Evolutionary conservation across 495 filamentous ascomycete species (phyloP).

Genomic region (Glutinoglossum americanum): DNA sequence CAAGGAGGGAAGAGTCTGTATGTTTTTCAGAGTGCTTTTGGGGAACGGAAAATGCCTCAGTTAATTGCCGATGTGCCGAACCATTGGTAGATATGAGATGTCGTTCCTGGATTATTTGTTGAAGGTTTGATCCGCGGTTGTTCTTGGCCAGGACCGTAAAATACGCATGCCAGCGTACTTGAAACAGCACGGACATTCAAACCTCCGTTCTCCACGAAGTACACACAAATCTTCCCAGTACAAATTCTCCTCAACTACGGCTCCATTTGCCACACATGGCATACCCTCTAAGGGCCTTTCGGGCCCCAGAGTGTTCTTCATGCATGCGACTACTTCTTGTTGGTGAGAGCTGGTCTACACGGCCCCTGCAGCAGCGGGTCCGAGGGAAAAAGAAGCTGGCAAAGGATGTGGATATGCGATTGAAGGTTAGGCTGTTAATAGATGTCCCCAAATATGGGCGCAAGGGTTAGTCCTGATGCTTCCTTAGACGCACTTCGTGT

Average conservation of each 20-base stretch:
- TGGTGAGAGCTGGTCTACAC: not conserved
- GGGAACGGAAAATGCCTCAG: not conserved
- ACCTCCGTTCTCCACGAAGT: not conserved
- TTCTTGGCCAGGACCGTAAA: not conserved
- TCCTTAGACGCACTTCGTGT: not conserved
- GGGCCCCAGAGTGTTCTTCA: not conserved
- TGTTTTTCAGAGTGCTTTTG: not conserved
- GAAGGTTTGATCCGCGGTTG: not conserved
- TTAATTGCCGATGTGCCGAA: not conserved
- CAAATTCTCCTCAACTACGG: not conserved
- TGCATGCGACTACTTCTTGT: not conserved
- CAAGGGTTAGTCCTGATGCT: slow-evolving; percentile 22
- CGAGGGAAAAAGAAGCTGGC: slow-evolving; percentile 21
- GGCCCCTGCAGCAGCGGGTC: slow-evolving; percentile 2
- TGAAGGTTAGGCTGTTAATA: slow-evolving; percentile 30
- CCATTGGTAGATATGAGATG: not conserved
- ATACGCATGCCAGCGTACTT: not conserved
- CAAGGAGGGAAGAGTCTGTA: not conserved
- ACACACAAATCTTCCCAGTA: no score
- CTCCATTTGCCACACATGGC: not conserved
- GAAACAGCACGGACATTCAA: not conserved
- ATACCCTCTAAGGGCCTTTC: not conserved
- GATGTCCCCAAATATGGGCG: slow-evolving; percentile 38
- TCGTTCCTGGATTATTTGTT: not conserved
- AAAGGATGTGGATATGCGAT: slow-evolving; percentile 15